Conservation (phyloP, 805 yeast species). For the Tetrapisispora phaffii region DNA sequence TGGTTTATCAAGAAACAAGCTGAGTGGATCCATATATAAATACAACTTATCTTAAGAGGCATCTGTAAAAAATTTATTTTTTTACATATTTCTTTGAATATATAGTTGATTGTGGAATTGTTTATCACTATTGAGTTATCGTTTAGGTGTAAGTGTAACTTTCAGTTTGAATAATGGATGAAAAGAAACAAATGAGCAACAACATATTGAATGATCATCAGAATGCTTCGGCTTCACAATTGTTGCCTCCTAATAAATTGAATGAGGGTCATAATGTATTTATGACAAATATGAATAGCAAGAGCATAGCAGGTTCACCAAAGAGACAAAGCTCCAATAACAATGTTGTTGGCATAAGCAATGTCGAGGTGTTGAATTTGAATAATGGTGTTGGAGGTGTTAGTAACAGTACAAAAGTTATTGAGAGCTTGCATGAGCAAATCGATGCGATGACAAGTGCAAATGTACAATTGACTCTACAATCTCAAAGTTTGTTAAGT, state of each 20-base stretch:
- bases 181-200: background rate
- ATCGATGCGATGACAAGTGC: constrained; percentile 44
- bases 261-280: constrained; percentile 13
- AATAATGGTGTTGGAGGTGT: background rate
- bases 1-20: no score
- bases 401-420: constrained; percentile 25
- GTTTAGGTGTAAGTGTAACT: no score
- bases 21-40: no score
- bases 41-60: no score
- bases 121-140: no score
- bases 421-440: constrained; percentile 36
- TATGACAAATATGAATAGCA: constrained; percentile 5
- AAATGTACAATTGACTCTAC: constrained; percentile 30
- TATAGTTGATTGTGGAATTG: no score
- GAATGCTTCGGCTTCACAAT: background rate
- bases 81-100: no score
- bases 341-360: background rate
- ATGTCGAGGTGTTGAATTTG: background rate
- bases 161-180: background rate
- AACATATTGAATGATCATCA: background rate
- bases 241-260: constrained; percentile 3
- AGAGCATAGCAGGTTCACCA: background rate
- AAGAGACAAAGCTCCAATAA: background rate
- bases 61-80: no score
- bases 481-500: constrained; percentile 41